Evolutionary conservation across 805 yeast species (phyloP), one percentile per base, ranked within the genome.

Genomic region (Starmerella riodocensis): DNA sequence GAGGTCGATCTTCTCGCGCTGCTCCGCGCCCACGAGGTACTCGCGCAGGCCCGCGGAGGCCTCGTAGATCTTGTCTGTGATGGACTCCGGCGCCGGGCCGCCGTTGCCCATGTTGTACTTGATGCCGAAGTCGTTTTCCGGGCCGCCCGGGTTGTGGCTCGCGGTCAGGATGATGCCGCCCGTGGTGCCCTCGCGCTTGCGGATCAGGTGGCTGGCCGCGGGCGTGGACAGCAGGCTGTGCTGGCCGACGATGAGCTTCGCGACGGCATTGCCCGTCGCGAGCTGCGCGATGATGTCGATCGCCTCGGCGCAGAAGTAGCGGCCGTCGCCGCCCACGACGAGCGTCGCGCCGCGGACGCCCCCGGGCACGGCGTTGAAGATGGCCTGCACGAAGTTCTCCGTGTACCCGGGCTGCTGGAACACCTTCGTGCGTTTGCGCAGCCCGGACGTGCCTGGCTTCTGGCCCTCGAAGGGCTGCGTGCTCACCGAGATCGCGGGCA

Each of bases 131-230:
- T 88, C 98, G 48, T 81, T 76, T 21, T 69, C 63, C 42, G 94
- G 94, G 7, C 97, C 96, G 58, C 98, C 98, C 14, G 98, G 98
- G 62, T 88, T 88, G 62, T 88, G 98, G 19, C 93, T 79, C 2
- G 97, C 97, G 7, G 98, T 88, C 55, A 88, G 68, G 50, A 91
- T 83, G 62, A 88, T 88, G 46, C 97, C 97, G 46, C 97, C 98
- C 12, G 48, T 46, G 11, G 95, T 84, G 26, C 71, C 68, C 39
- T 51, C 49, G 48, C 67, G 67, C 44, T 75, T 73, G 60, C 98
- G 74, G 52, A 88, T 91, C 41, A 91, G 66, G 57, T 85, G 83
- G n/a, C 94, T 82, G 17, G 95, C 88, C 14, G 97, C 96, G 1
- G 97, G 98, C 4, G 98, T 91, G 17, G 94, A 82, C 38, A 91